A percentile compares a stretch with the other conserved stretches of the same genome.
Conservation (phyloP, 106 monocot genomes). For the Dendrobium huoshanense region DNA sequence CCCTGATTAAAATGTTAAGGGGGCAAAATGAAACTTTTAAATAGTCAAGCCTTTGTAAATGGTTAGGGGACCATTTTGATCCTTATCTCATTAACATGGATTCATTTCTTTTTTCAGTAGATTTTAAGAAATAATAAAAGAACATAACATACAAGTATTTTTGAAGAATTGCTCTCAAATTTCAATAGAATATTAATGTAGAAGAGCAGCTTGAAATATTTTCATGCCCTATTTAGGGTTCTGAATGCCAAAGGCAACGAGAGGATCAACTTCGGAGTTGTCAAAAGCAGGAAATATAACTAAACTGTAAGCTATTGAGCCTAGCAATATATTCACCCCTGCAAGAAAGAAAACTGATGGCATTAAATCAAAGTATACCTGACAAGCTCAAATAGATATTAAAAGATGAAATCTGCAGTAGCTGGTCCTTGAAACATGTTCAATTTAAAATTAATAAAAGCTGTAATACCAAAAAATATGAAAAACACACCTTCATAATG, state of each 20-base stretch:
- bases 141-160: constrained; percentile 50
- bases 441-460: not conserved
- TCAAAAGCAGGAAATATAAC: constrained; percentile 39
- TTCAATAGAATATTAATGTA: constrained; percentile 54
- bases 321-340: constrained; percentile 47
- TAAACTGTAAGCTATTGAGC: constrained; percentile 43
- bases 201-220: constrained; percentile 56
- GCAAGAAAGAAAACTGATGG: constrained; percentile 10
- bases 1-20: no score
- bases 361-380: not conserved
- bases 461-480: not conserved
- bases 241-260: constrained; percentile 40
- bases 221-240: constrained; percentile 60
- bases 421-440: not conserved
- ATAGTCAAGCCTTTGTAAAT: no score
- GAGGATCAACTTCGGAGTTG: constrained; percentile 46
- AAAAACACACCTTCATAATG: no score
- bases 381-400: not conserved
- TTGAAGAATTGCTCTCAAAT: constrained; percentile 16
- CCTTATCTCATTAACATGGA: no score
- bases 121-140: not conserved
- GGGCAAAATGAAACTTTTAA: no score
- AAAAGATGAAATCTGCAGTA: not conserved
- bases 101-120: not conserved
- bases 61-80: no score